These are phyloP conservation scores for Misopates orontium DNA, from an alignment of 257 asterid genomes.

Conservation along the genomic window DNA sequence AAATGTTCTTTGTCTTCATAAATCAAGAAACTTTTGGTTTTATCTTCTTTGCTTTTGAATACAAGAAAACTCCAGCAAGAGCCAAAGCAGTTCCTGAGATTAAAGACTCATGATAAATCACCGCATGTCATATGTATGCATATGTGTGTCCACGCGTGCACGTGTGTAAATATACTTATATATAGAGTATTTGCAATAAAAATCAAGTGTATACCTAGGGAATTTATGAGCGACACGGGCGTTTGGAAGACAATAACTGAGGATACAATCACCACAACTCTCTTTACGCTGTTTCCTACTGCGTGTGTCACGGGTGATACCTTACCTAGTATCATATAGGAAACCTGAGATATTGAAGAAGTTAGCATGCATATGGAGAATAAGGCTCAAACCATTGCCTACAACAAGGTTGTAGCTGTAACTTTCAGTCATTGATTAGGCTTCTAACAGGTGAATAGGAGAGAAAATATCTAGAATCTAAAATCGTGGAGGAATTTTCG, in stretches of 20 bases:
- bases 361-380: neutral
- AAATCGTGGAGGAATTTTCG: neutral
- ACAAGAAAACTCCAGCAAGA: constrained; percentile 77
- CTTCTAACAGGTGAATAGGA: neutral
- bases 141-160: neutral
- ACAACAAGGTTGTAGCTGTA: neutral
- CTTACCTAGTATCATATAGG: constrained; percentile 68
- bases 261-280: constrained; percentile 81
- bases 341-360: constrained; percentile 46
- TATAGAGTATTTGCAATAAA: too few species aligned
- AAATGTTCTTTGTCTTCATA: neutral
- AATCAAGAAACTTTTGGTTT: constrained; percentile 52
- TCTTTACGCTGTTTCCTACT: constrained; percentile 82
- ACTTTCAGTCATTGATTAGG: too few species aligned
- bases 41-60: constrained; percentile 72
- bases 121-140: neutral
- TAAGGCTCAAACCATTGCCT: neutral
- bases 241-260: constrained; percentile 75
- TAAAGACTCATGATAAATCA: neutral
- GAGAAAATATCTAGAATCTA: neutral
- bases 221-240: constrained; percentile 52
- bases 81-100: constrained; percentile 80
- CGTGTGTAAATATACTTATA: neutral
- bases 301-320: constrained; percentile 91
- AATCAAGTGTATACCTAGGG: constrained; percentile 44